These are phyloP conservation scores for Aspergillus saccharolyticus DNA, from an alignment of 495 filamentous ascomycete species.

Conservation along the genomic window DNA sequence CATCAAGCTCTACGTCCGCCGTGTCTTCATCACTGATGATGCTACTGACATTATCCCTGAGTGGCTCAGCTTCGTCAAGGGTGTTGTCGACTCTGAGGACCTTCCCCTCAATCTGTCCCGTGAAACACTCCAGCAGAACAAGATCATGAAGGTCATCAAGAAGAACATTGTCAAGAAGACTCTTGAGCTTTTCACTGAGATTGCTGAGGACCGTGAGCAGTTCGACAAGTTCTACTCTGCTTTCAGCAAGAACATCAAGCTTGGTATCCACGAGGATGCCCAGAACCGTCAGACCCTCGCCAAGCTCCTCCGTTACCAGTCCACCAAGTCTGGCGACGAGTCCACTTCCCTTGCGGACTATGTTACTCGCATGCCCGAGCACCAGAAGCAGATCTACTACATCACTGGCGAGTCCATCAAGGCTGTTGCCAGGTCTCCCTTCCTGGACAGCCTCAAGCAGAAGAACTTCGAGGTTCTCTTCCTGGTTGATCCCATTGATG, in stretches of 20 bases:
- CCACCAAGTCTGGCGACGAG: conserved; percentile 97
- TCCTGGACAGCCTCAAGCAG: conserved; percentile 98
- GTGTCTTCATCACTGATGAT: conserved; percentile 99
- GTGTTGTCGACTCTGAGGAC: conserved; percentile 99
- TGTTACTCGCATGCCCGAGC: conserved; percentile 96
- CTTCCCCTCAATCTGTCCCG: conserved; percentile 97
- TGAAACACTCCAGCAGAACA: conserved; percentile 99
- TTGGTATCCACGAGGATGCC: conserved; percentile 98
- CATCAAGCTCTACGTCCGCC: conserved; percentile 99
- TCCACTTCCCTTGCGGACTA: conserved; percentile 92
- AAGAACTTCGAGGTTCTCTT: conserved; percentile 99
- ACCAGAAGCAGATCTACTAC: conserved; percentile 99
- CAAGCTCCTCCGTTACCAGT: conserved; percentile 98
- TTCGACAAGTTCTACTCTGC: conserved; percentile 99
- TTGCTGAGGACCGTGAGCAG: conserved; percentile 97
- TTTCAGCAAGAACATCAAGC: conserved; percentile 99
- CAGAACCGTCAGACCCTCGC: conserved; percentile 92
- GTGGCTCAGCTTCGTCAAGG: conserved; percentile 99
- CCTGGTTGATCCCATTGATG: conserved; percentile 98
- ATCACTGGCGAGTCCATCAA: conserved; percentile 99
- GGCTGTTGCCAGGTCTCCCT: conserved; percentile 95
- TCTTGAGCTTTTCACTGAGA: conserved; percentile 97
- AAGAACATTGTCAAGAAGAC: conserved; percentile 99
- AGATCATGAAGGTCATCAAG: conserved; percentile 99
- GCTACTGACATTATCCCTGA: conserved; percentile 98